Evolutionary conservation across 257 asterid genomes (phyloP), one percentile per base, ranked within the genome.

Genomic region (Perilla frutescens): DNA sequence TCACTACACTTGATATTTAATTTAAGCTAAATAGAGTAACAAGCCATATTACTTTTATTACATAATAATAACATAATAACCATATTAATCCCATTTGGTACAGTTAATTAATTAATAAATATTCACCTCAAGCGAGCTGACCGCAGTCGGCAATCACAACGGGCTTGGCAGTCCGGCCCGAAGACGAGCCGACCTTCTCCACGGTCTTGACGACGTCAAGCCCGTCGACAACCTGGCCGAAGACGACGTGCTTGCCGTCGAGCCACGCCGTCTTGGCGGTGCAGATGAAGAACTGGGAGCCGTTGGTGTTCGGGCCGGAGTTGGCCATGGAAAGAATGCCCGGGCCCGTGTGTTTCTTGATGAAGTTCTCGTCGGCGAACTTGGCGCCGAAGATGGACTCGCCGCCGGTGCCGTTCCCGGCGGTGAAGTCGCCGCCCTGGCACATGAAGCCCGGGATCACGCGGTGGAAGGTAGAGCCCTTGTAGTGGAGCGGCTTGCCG

Each of bases 281-380:
- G 62, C 91, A 85, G 64, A 90, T 77, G 77, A 87, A 85, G 66
- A 90, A 90, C 83, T 90, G 96, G 1, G 93, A 90, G 0, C 96
- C 96, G 32, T 88, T 87, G 1, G 92, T 87, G 51, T 81, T 78
- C 5, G 88, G 90, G 0, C 96, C 91, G 0, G 95, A 76, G 47
- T 88, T 87, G 0, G 96, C 96, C 96, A 90, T 90, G 13, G 96
- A 90, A 43, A 90, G 58, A 8, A 90, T 47, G 10, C 96, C 96
- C 7, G 91, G 86, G 0, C 96, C 90, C 0, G 86, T 85, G 78
- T 90, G 96, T 75, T 82, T 88, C 84, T 41, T 70, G 8, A 67
- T 26, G 79, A 90, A 90, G 75, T 88, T 90, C 86, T 90, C 96
- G 53, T 90, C 93, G 0, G 69, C 63, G 67, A 90, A 90, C 59